Conservation (phyloP, 208 protist genomes). For the Wallacemonas sp. region DNA sequence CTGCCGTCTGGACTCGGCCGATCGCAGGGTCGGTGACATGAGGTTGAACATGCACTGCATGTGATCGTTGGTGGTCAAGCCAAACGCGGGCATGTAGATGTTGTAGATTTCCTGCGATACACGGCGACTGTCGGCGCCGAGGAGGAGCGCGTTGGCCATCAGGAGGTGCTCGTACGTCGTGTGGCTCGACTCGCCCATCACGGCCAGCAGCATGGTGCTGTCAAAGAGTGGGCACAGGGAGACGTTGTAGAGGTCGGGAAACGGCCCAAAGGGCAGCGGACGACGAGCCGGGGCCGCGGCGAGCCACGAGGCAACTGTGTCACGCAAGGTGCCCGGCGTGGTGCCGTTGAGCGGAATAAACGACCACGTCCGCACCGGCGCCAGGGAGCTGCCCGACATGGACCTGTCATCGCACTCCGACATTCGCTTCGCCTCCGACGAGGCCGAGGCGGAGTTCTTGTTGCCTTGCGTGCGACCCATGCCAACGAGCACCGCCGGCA, state of each 20-base stretch:
- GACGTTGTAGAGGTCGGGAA: constrained; percentile 12
- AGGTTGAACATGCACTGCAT: constrained; percentile 42
- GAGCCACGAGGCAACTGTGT: constrained; percentile 16
- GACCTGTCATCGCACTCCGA: neutral
- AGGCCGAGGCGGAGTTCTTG: neutral
- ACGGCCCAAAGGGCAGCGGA: constrained; percentile 11
- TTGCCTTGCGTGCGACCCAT: neutral
- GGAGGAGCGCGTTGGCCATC: constrained; percentile 39
- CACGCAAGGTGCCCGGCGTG: constrained; percentile 29
- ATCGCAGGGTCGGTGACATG: constrained; percentile 24
- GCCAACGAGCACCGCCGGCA: neutral
- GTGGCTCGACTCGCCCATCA: constrained; percentile 31
- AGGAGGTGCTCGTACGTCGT: constrained; percentile 69
- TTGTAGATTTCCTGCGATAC: constrained; percentile 37
- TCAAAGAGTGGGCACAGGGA: constrained; percentile 45
- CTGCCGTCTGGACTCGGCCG: neutral
- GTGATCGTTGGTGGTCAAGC: constrained; percentile 55
- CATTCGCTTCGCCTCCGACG: neutral
- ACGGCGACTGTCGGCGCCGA: constrained; percentile 6
- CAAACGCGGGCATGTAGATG: constrained; percentile 44
- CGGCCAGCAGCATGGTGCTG: constrained; percentile 29
- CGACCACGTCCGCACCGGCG: constrained; percentile 5
- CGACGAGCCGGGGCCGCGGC: neutral
- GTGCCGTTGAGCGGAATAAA: constrained; percentile 40
- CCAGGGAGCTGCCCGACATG: neutral